These are phyloP conservation scores for Bothriochloa decipiens DNA, from an alignment of 176 grass and related monocot species.

Conservation along the genomic window DNA sequence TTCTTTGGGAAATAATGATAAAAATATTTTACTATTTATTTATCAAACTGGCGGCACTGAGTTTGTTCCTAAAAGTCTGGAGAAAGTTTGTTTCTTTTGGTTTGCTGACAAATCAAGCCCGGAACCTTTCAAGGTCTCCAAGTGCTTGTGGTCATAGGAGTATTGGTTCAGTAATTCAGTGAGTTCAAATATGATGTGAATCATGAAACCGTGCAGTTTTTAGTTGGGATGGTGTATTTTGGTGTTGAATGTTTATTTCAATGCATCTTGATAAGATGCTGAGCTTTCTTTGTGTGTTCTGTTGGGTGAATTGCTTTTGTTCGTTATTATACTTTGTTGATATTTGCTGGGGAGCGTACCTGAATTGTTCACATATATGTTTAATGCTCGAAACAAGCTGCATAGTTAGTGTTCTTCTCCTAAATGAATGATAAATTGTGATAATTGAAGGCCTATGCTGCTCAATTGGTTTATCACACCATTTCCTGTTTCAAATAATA, in stretches of 20 bases:
- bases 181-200: no score
- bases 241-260: neutral
- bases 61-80: neutral
- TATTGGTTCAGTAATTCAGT: no score
- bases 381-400: neutral
- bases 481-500: neutral
- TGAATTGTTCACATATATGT: neutral
- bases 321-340: neutral
- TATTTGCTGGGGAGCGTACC: neutral
- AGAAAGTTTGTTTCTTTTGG: neutral
- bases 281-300: neutral
- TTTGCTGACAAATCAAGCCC: neutral
- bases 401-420: neutral
- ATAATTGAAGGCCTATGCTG: neutral
- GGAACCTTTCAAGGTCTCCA: neutral
- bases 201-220: neutral
- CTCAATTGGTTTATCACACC: conserved; percentile 9
- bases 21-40: neutral
- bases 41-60: neutral
- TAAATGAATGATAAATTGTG: neutral
- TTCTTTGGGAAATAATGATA: neutral
- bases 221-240: neutral
- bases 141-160: no score
- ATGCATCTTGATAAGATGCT: neutral
- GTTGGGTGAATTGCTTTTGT: neutral